Conservation (phyloP, 257 asterid species). For the Solanum paucissectum region DNA sequence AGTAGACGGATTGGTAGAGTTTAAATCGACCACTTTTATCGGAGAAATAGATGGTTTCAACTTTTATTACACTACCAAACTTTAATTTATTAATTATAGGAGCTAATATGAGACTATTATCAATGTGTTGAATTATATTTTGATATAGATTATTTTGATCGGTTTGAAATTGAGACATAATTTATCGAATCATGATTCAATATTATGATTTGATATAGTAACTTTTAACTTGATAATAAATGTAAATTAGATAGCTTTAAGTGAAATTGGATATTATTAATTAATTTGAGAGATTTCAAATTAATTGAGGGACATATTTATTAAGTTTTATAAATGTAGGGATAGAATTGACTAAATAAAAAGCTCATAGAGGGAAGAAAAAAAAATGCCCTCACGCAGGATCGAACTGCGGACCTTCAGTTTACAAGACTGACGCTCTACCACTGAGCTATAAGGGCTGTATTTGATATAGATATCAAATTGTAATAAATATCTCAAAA, state of each 20-base stretch:
- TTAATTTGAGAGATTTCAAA: not conserved
- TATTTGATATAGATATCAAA: fast-evolving
- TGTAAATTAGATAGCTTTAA: too few species aligned
- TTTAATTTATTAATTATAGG: not conserved
- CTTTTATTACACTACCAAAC: not conserved
- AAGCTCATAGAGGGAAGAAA: not conserved
- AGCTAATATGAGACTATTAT: not conserved
- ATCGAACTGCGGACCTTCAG: not conserved
- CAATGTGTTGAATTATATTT: too few species aligned
- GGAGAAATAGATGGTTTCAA: not conserved
- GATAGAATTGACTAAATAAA: not conserved
- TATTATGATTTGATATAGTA: not conserved
- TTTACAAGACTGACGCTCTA: not conserved
- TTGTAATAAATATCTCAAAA: fast-evolving
- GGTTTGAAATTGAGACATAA: not conserved
- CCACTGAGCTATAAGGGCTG: not conserved
- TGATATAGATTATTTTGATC: not conserved
- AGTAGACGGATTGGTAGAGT: not conserved
- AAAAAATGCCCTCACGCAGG: not conserved
- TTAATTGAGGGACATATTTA: not conserved
- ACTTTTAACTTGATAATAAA: too few species aligned
- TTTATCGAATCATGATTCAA: not conserved
- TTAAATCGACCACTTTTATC: not conserved
- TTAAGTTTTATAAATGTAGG: not conserved
- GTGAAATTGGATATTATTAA: not conserved